These are phyloP conservation scores for Cornus controversa DNA, from an alignment of 148 eudicot genomes.

Conservation along the genomic window DNA sequence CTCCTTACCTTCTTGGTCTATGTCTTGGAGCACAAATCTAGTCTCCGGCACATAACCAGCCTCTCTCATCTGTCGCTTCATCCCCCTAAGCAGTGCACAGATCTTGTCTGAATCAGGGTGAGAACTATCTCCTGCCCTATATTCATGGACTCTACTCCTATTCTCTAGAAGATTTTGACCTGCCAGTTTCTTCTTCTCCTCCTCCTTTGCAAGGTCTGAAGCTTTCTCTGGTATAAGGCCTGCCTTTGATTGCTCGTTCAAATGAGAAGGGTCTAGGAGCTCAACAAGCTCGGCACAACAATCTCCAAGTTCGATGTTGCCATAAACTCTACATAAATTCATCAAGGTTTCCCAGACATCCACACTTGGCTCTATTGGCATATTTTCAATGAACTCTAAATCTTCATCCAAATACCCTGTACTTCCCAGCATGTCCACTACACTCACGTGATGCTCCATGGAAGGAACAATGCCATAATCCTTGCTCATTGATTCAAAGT, in stretches of 20 bases:
- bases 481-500: slow-evolving; percentile 74
- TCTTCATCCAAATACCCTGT: slow-evolving; percentile 74
- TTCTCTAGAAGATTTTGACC: slow-evolving; percentile 38
- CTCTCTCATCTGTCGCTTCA: slow-evolving; percentile 75
- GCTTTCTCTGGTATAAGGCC: slow-evolving; percentile 61
- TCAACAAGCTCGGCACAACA: slow-evolving; percentile 74
- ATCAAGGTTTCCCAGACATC: slow-evolving; percentile 79
- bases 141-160: slow-evolving; percentile 60
- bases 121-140: slow-evolving; percentile 81
- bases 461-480: slow-evolving; percentile 60
- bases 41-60: slow-evolving; percentile 83
- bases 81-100: slow-evolving; percentile 58
- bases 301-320: slow-evolving; percentile 65
- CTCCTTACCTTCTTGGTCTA: slow-evolving; percentile 74
- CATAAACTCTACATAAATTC: slow-evolving; percentile 69
- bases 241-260: slow-evolving; percentile 52
- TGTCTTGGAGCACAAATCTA: slow-evolving; percentile 80
- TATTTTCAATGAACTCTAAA: slow-evolving; percentile 66
- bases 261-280: slow-evolving; percentile 60
- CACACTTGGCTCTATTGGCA: slow-evolving; percentile 64
- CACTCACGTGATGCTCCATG: slow-evolving; percentile 73
- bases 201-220: slow-evolving; percentile 48
- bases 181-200: slow-evolving; percentile 56
- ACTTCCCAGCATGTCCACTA: slow-evolving; percentile 77
- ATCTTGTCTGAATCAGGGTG: slow-evolving; percentile 71